Evolutionary conservation across 306 rosid genomes (phyloP).

Genomic region (Fragaria nilgerrensis): DNA sequence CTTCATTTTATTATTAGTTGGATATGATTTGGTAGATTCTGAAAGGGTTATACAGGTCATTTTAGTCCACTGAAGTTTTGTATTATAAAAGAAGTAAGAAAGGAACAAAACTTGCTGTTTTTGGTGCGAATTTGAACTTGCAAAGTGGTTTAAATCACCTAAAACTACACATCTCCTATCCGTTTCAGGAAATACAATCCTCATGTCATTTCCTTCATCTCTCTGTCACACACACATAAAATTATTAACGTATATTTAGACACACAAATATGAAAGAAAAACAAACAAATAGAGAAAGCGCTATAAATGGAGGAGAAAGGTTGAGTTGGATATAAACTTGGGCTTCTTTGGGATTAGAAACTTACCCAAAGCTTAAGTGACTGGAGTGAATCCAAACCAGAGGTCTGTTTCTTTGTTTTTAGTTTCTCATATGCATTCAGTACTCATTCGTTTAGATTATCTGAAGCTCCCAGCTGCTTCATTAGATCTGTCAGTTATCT

Average conservation of each 20-base stretch:
- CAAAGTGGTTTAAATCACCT: constrained; percentile 47
- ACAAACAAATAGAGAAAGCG: constrained; percentile 50
- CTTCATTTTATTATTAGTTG: background rate
- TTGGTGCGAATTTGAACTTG: constrained; percentile 52
- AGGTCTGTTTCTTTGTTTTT: constrained; percentile 39
- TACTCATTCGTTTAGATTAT: background rate
- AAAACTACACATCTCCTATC: constrained; percentile 41
- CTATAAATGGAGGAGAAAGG: constrained; percentile 47
- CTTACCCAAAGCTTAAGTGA: constrained; percentile 61
- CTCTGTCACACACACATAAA: background rate
- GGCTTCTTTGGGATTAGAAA: constrained; percentile 61
- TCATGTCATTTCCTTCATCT: constrained; percentile 25
- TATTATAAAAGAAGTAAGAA: background rate
- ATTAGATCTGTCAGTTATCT: background rate
- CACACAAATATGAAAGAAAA: constrained; percentile 15
- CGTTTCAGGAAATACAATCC: constrained; percentile 40
- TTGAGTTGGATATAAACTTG: constrained; percentile 32
- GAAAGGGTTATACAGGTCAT: constrained; percentile 23
- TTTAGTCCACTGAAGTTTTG: background rate
- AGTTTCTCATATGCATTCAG: background rate
- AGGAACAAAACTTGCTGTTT: constrained; percentile 35
- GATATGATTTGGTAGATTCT: constrained; percentile 10
- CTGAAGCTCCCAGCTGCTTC: background rate
- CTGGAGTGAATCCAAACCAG: constrained; percentile 36
- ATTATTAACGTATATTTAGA: background rate